These are phyloP conservation scores for Trypanosoma grayi DNA, from an alignment of 208 protist genomes.

Conservation along the genomic window DNA sequence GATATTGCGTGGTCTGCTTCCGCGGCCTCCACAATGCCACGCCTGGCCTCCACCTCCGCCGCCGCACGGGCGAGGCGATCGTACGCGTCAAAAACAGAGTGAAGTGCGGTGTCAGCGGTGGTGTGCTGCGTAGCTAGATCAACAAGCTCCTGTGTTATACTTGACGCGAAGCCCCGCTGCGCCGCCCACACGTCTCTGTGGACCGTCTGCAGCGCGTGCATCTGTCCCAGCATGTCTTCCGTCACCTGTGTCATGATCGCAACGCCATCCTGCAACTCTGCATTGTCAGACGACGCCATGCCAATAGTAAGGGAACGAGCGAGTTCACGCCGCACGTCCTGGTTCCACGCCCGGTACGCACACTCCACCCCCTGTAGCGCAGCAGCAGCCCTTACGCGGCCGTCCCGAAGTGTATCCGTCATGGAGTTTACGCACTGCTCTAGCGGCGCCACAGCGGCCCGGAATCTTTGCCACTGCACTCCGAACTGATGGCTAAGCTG, in stretches of 20 bases:
- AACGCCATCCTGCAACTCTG: conserved; percentile 3
- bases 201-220: conserved; percentile 11
- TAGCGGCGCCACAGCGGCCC: conserved; percentile 17
- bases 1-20: conserved; percentile 14
- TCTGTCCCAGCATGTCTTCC: conserved; percentile 6
- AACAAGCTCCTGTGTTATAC: conserved; percentile 8
- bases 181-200: conserved; percentile 6
- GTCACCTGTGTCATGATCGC: conserved; percentile 21
- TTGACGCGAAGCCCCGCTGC: conserved; percentile 8
- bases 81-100: conserved; percentile 25
- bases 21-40: conserved; percentile 21
- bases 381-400: conserved; percentile 24
- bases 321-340: conserved; percentile 29
- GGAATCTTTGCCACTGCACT: conserved; percentile 25
- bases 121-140: conserved; percentile 13
- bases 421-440: conserved; percentile 28
- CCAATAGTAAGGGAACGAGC: conserved; percentile 13
- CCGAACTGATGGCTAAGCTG: conserved; percentile 4
- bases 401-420: conserved; percentile 11
- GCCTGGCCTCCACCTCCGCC: conserved; percentile 28
- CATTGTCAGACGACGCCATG: conserved; percentile 4
- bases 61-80: conserved; percentile 23
- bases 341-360: conserved; percentile 31
- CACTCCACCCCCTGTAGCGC: conserved; percentile 24
- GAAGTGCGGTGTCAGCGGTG: background rate